Base-by-base conservation (phyloP, 768 basidiomycete genomes). In the Candolleomyces efflorescens region DNA sequence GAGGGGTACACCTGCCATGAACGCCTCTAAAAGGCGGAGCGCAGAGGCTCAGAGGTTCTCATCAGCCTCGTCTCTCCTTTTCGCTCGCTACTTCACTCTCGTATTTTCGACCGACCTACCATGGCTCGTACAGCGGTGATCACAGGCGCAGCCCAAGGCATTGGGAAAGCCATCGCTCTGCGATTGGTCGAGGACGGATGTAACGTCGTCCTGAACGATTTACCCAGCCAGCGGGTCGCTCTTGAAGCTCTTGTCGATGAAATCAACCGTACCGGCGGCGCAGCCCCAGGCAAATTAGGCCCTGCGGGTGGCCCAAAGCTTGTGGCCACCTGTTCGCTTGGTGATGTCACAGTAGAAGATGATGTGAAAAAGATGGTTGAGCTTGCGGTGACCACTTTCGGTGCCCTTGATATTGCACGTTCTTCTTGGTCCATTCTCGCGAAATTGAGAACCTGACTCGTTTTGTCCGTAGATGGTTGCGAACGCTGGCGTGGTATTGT, bases 91-190 rank as follows among this genome's bases (percentile, higher is more conserved):
- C 3, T 27, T 27, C 27, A 27, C 27, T 27, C 9, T 27, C 27
- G 27, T n/a, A n/a, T n/a, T n/a, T n/a, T n/a, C n/a, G n/a, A n/a
- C 4, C 27, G 27, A 27, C 9, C 9, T 27, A 3, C 9, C 5
- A 43, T 43, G 41, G 23, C 20, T 38, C 54, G 57, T 41, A 66
- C 73, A 45, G 77, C 75, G 3, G 66, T 76, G 58, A 67, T 79
- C 37, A 78, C 78, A 0, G 79, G 77, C 37, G 72, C 69, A 17
- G 69, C 68, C 3, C 73, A 72, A 55, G 79, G 79, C 20, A 78
- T 78, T 27, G 78, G 77, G 12, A 69, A 71, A 20, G 75, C 75
- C 50, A 75, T 78, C 52, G 73, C 76, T 22, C 62, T 72, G 17
- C 68, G 74, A 5, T 71, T 79, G 26, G 77, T 78, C 44, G 55